Conservation (phyloP, 805 yeast species). For the Hanseniaspora pseudoguilliermondii region DNA sequence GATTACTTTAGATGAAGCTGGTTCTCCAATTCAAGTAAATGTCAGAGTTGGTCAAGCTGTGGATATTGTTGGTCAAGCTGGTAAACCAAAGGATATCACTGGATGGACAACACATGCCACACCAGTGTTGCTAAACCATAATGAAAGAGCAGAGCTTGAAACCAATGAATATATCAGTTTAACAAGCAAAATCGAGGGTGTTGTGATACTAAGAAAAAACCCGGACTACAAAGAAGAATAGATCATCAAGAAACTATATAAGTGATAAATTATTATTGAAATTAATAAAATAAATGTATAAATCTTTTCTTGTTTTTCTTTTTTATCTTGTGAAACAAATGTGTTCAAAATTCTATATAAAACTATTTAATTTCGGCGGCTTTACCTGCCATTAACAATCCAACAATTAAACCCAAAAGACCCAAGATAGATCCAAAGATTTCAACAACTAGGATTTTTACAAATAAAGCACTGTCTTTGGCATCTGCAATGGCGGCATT, state of each 20-base stretch:
- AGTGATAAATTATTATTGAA: background rate
- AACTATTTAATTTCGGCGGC: conserved; percentile 68
- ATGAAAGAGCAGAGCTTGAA: conserved; percentile 95
- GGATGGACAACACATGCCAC: conserved; percentile 99
- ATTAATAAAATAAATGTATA: background rate
- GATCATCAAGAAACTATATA: background rate
- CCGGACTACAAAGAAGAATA: conserved; percentile 68
- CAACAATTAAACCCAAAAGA: conserved; percentile 89
- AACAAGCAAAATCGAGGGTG: conserved; percentile 75
- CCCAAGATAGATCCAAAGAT: conserved; percentile 96
- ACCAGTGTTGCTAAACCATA: conserved; percentile 83
- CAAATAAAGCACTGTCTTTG: conserved; percentile 88
- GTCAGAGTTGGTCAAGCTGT: conserved; percentile 99
- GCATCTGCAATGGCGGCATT: conserved; percentile 99
- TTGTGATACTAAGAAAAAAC: conserved; percentile 82
- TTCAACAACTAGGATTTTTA: conserved; percentile 90
- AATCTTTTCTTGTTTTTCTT: background rate
- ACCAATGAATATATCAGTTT: conserved; percentile 73
- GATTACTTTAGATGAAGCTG: conserved; percentile 79
- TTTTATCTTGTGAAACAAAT: background rate
- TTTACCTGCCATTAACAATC: conserved; percentile 91
- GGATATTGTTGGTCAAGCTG: conserved; percentile 97
- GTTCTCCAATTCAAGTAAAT: conserved; percentile 78
- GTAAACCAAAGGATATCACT: conserved; percentile 95
- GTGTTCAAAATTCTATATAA: background rate